Base-by-base conservation (phyloP, 306 rosid genomes). In the Lotus japonicus region DNA sequence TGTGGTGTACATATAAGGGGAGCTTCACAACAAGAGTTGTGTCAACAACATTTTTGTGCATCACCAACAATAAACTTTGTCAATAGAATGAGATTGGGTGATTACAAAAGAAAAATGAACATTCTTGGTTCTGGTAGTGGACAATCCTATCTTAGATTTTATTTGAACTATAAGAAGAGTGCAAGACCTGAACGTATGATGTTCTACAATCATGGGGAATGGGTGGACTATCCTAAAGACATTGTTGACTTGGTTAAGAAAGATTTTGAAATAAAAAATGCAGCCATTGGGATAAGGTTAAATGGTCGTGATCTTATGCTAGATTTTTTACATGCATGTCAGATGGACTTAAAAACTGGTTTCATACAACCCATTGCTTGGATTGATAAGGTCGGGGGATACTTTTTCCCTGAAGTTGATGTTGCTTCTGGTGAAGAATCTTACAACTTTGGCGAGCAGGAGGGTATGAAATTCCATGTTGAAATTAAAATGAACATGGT, bases 101-200 rank as follows among this genome's bases (percentile, higher is more conserved):
- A n/a, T n/a, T n/a, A n/a, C n/a, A n/a, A n/a, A n/a, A n/a, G n/a
- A n/a, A n/a, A n/a, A n/a, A n/a, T n/a, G n/a, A n/a, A n/a, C n/a
- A n/a, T n/a, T n/a, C n/a, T n/a, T n/a, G n/a, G n/a, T n/a, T n/a
- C n/a, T n/a, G n/a, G n/a, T n/a, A n/a, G n/a, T n/a, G n/a, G n/a
- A n/a, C n/a, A n/a, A n/a, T n/a, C n/a, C n/a, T n/a, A n/a, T 54
- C 74, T 65, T 26, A 66, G 72, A 33, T 71, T 66, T 43, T 92
- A 89, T 76, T 70, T 72, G 28, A 92, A 86, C 73, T 92, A 78
- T 78, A 74, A 69, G 57, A 87, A 58, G 68, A 92, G 85, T 50
- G 88, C 87, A 51, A 72, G 69, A 56, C 98, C 92, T 5, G 77
- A 84, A 11, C 87, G 89, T n/a, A 73, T 92, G 71, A 79, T 92